phyloP scores from a whole-genome alignment of 495 filamentous ascomycete species.

The Sabuloglossum arenarium region DNA sequence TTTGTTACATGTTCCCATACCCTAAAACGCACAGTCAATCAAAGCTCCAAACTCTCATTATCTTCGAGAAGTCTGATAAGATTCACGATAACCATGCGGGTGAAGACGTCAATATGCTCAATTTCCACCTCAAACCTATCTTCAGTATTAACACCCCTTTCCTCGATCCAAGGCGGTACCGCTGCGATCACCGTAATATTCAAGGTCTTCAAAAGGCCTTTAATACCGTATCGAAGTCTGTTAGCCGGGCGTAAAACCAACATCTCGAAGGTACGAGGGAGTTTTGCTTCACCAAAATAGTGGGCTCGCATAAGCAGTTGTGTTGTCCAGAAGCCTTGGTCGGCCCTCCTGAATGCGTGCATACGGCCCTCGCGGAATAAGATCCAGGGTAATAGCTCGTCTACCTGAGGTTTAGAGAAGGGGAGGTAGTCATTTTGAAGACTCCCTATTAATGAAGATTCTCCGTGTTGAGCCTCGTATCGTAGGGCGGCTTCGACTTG shows the following conservation, averaged over 20 bases:
- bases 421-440: slow-evolving; percentile 28
- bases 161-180: too few relatives aligned
- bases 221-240: neutral
- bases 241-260: slow-evolving; percentile 14
- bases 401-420: slow-evolving; percentile 35
- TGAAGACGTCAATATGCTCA: neutral
- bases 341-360: slow-evolving; percentile 14
- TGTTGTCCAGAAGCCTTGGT: slow-evolving; percentile 37
- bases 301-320: slow-evolving; percentile 57
- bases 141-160: neutral
- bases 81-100: neutral
- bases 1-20: too few relatives aligned
- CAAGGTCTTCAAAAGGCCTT: neutral
- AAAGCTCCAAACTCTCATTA: too few relatives aligned
- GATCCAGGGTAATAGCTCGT: slow-evolving; percentile 28
- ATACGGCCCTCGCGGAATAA: slow-evolving; percentile 28
- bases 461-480: slow-evolving; percentile 37
- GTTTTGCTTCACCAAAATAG: slow-evolving; percentile 37
- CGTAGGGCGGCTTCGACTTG: slow-evolving; percentile 71
- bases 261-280: slow-evolving; percentile 44
- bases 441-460: slow-evolving; percentile 21
- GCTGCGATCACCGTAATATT: neutral
- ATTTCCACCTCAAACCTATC: slow-evolving; percentile 2
- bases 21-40: too few relatives aligned
- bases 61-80: neutral